Percentiles rank a stretch among this genome's conserved stretches.
Evolutionary conservation across 805 yeast species (phyloP).

Genomic region (Barnettozyma wickerhamii): DNA sequence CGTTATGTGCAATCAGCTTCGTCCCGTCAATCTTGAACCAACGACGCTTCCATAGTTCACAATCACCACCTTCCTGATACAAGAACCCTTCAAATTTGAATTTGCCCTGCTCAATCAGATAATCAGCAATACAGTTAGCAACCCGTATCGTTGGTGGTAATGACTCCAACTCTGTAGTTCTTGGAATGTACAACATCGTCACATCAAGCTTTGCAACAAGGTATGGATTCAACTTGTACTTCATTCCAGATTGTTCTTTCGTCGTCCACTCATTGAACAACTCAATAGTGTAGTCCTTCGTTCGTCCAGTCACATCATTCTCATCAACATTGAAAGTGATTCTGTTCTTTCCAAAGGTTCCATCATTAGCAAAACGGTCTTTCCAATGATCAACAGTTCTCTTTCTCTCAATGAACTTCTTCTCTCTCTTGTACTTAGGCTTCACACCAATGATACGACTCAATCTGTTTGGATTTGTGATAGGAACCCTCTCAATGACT

Average conservation of each 20-base stretch:
- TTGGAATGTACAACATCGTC: conserved; percentile 65
- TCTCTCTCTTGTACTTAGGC: conserved; percentile 32
- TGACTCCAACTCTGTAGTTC: conserved; percentile 53
- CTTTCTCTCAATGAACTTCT: conserved; percentile 46
- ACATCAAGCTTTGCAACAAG: conserved; percentile 63
- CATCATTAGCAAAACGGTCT: conserved; percentile 69
- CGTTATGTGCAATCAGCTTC: conserved; percentile 73
- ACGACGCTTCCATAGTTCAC: conserved; percentile 65
- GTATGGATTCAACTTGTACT: conserved; percentile 43
- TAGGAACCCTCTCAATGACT: conserved; percentile 51
- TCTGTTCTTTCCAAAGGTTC: conserved; percentile 81
- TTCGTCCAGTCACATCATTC: conserved; percentile 48
- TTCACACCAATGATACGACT: conserved; percentile 42
- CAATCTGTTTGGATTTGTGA: conserved; percentile 37
- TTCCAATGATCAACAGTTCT: conserved; percentile 55
- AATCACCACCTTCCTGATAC: conserved; percentile 91
- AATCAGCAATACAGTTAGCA: conserved; percentile 39
- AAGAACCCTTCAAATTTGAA: conserved; percentile 59
- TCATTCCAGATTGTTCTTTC: conserved; percentile 26
- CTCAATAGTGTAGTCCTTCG: conserved; percentile 49
- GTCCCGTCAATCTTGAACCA: conserved; percentile 71
- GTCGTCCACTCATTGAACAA: conserved; percentile 82
- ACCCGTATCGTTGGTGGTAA: conserved; percentile 67
- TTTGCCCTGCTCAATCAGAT: conserved; percentile 32
- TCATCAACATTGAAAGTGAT: conserved; percentile 59